Percentiles rank a stretch among this genome's conserved stretches.
Evolutionary conservation across 163 green algal species (phyloP).

Genomic region (Volvox carteri): DNA sequence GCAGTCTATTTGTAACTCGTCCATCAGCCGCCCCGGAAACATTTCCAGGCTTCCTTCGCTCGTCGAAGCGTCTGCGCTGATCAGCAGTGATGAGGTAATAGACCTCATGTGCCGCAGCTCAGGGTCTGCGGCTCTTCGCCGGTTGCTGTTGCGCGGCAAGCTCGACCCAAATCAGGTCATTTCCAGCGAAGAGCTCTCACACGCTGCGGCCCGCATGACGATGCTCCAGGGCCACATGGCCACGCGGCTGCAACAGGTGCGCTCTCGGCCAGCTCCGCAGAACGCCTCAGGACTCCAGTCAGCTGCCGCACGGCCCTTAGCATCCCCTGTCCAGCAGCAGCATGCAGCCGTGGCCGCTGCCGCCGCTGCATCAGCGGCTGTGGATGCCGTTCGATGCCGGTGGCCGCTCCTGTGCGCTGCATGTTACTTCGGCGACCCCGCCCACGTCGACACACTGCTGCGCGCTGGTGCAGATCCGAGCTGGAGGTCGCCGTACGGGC

Average conservation of each 20-base stretch:
- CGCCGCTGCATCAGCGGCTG: not conserved
- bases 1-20: too few relatives aligned
- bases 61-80: too few relatives aligned
- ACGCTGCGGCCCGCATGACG: conserved; percentile 1
- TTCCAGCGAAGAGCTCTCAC: not conserved
- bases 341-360: not conserved
- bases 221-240: conserved; percentile 20
- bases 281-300: too few relatives aligned
- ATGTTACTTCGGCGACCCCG: not conserved
- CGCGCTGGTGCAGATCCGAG: conserved; percentile 1
- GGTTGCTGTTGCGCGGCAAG: not conserved
- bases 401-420: conserved; percentile 21
- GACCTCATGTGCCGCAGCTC: not conserved
- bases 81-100: not conserved
- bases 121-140: not conserved
- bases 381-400: not conserved
- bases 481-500: conserved; percentile 18
- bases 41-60: too few relatives aligned
- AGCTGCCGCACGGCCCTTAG: not conserved
- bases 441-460: conserved; percentile 12
- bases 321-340: not conserved
- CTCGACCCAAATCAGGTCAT: conserved; percentile 20
- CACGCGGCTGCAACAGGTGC: not conserved
- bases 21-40: too few relatives aligned
- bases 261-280: not conserved